Evolutionary conservation across 441 rosid genomes (phyloP).

Genomic region (Eugenia klotzschiana): DNA sequence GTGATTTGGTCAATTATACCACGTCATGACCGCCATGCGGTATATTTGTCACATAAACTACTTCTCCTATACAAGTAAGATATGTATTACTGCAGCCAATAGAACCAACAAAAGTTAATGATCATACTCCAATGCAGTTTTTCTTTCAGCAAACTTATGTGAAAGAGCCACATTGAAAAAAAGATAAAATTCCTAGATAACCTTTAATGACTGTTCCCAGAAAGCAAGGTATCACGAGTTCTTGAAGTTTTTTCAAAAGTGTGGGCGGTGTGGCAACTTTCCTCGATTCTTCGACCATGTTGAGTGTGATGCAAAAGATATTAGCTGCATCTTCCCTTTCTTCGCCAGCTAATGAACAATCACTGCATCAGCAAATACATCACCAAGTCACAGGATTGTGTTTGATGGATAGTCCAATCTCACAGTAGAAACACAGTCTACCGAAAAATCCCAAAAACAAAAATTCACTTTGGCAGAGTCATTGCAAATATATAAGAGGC

Average conservation of each 20-base stretch:
- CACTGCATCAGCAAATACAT: constrained; percentile 17
- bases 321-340: constrained; percentile 27
- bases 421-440: neutral
- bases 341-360: constrained; percentile 24
- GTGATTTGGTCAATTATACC: neutral
- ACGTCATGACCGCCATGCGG: neutral
- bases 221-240: constrained; percentile 53
- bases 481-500: neutral
- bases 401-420: neutral
- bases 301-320: constrained; percentile 50
- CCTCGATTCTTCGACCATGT: constrained; percentile 30
- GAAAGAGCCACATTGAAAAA: neutral
- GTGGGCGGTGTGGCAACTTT: constrained; percentile 12
- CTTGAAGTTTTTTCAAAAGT: constrained; percentile 31
- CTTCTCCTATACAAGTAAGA: neutral
- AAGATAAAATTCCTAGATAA: neutral
- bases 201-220: constrained; percentile 70
- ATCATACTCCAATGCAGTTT: neutral
- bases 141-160: neutral
- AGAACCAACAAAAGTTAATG: neutral
- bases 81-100: neutral
- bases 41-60: neutral
- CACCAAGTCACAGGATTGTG: constrained; percentile 1
- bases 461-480: neutral
- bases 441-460: neutral